Conservation (phyloP, 768 basidiomycete genomes). For the Suillus discolor region DNA sequence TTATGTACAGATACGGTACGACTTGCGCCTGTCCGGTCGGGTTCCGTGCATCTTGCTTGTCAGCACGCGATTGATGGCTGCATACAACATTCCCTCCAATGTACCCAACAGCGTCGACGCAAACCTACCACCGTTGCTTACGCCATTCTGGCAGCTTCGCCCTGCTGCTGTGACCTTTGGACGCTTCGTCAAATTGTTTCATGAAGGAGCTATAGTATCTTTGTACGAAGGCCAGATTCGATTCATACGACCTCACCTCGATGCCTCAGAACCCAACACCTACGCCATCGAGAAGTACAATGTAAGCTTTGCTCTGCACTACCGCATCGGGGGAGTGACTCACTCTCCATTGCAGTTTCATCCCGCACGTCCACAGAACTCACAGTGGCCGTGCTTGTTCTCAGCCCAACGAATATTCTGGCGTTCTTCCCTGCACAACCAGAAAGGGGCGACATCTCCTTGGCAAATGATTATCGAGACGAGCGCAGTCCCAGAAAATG, state of each 20-base stretch:
- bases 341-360: constrained; percentile 19
- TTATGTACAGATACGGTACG: constrained; percentile 27
- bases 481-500: neutral
- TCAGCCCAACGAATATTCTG: constrained; percentile 33
- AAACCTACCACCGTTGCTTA: constrained; percentile 13
- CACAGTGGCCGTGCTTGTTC: constrained; percentile 24
- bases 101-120: constrained; percentile 7
- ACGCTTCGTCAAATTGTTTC: constrained; percentile 29
- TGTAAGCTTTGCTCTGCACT: constrained; percentile 13
- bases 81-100: constrained; percentile 23
- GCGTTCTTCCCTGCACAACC: constrained; percentile 20
- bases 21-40: constrained; percentile 29
- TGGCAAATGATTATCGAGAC: neutral
- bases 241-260: constrained; percentile 30
- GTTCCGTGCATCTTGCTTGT: constrained; percentile 23
- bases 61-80: constrained; percentile 30
- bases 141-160: constrained; percentile 19
- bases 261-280: constrained; percentile 16
- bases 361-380: constrained; percentile 18
- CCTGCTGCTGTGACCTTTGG: constrained; percentile 29
- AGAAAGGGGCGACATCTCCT: neutral
- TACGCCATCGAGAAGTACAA: constrained; percentile 22
- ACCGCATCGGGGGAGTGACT: neutral
- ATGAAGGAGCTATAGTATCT: constrained; percentile 28
- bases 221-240: constrained; percentile 27